Evolutionary conservation across 2,329 filamentous ascomycete genomes (phyloP).

Genomic region (Xylariaceae sp.): DNA sequence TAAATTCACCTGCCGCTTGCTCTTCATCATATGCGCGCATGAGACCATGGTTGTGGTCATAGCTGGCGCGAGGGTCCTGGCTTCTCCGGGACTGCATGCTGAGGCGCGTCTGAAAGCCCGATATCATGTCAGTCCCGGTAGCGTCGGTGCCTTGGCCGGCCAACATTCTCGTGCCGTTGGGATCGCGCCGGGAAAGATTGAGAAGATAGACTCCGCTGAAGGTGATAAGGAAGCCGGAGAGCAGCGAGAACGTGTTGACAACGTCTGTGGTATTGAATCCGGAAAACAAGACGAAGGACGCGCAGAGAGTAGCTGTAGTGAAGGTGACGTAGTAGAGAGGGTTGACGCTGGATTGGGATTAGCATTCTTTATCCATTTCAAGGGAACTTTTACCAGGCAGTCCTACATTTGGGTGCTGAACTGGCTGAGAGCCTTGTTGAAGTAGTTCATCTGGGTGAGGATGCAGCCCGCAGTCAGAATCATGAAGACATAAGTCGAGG

Average conservation of each 20-base stretch:
- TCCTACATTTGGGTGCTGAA: slow-evolving; percentile 95
- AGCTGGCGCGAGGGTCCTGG: slow-evolving; percentile 61
- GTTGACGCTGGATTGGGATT: slow-evolving; percentile 66
- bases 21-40: slow-evolving; percentile 91
- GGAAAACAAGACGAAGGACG: slow-evolving; percentile 92
- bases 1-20: slow-evolving; percentile 63
- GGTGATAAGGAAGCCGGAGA: slow-evolving; percentile 91
- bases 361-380: slow-evolving; percentile 18
- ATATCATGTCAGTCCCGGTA: slow-evolving; percentile 87
- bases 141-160: slow-evolving; percentile 68
- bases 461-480: slow-evolving; percentile 93
- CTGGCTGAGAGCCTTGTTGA: slow-evolving; percentile 96
- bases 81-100: slow-evolving; percentile 90
- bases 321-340: slow-evolving; percentile 97
- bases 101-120: slow-evolving; percentile 82
- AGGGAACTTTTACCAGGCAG: background rate
- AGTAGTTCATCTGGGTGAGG: slow-evolving; percentile 99
- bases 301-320: slow-evolving; percentile 88
- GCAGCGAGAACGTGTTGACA: slow-evolving; percentile 86
- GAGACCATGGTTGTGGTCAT: slow-evolving; percentile 73
- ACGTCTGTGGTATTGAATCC: slow-evolving; percentile 94
- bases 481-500: slow-evolving; percentile 95
- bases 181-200: slow-evolving; percentile 90
- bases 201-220: slow-evolving; percentile 94
- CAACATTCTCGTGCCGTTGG: slow-evolving; percentile 69